Conservation (phyloP, 2,329 filamentous ascomycete genomes). For the Penicillium sp. region DNA sequence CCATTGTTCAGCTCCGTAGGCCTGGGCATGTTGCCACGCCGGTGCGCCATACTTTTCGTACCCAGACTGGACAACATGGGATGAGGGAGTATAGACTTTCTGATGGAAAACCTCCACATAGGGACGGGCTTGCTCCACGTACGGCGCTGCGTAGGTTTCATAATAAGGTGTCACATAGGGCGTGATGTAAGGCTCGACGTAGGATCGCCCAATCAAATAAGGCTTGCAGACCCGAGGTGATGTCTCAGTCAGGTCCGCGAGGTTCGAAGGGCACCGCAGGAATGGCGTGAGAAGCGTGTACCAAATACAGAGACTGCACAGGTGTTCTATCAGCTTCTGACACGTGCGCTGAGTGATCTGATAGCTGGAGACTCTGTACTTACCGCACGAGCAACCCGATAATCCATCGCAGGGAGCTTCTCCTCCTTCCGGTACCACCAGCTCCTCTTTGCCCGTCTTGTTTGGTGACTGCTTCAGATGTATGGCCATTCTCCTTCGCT, state of each 20-base stretch:
- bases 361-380: conserved; percentile 8
- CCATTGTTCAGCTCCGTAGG: conserved; percentile 68
- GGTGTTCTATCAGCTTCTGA: conserved; percentile 7
- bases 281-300: conserved; percentile 74
- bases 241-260: conserved; percentile 60
- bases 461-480: conserved; percentile 17
- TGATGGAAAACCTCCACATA: conserved; percentile 58
- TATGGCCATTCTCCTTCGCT: conserved; percentile 26
- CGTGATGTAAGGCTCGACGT: conserved; percentile 65
- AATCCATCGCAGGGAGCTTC: conserved; percentile 30
- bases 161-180: conserved; percentile 85
- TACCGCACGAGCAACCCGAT: conserved; percentile 35
- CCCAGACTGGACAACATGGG: conserved; percentile 55
- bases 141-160: conserved; percentile 72
- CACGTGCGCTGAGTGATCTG: neutral
- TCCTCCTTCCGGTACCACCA: conserved; percentile 13
- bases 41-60: conserved; percentile 70
- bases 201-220: conserved; percentile 63
- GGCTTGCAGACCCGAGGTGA: conserved; percentile 77
- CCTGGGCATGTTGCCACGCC: conserved; percentile 59
- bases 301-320: conserved; percentile 69
- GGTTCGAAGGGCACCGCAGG: conserved; percentile 71
- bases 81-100: conserved; percentile 62
- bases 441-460: conserved; percentile 8
- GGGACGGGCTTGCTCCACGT: conserved; percentile 68